A percentile compares a stretch with the other conserved stretches of the same genome.
Evolutionary conservation across 352 stramenopile genomes (phyloP).

Genomic region (Thraustotheca clavata): DNA sequence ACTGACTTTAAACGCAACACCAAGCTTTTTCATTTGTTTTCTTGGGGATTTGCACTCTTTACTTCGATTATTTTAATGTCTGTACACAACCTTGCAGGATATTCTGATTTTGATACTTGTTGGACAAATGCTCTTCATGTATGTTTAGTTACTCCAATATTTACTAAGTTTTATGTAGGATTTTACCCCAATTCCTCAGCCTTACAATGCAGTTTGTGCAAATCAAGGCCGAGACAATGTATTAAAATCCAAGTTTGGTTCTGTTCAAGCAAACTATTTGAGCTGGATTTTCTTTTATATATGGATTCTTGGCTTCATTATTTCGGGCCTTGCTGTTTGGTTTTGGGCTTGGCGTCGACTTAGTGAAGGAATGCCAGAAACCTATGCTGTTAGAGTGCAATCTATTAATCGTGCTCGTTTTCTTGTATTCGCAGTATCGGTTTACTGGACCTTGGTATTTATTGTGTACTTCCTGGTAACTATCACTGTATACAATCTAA

Average conservation of each 20-base stretch:
- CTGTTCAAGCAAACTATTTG: constrained; percentile 57
- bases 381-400: constrained; percentile 74
- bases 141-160: constrained; percentile 39
- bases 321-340: constrained; percentile 74
- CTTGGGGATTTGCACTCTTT: constrained; percentile 60
- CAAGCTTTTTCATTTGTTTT: constrained; percentile 76
- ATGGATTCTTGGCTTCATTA: constrained; percentile 76
- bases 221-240: constrained; percentile 28
- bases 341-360: constrained; percentile 80
- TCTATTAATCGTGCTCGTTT: constrained; percentile 83
- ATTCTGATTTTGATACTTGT: constrained; percentile 79
- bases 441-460: constrained; percentile 79
- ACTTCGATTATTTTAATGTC: constrained; percentile 47
- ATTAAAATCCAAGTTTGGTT: constrained; percentile 12
- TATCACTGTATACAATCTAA: no score
- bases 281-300: constrained; percentile 85
- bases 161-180: constrained; percentile 25
- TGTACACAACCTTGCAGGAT: constrained; percentile 64
- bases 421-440: constrained; percentile 80
- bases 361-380: constrained; percentile 82
- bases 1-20: constrained; percentile 86
- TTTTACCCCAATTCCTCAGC: background rate
- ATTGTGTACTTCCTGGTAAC: constrained; percentile 56
- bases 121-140: constrained; percentile 79
- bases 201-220: constrained; percentile 52